phyloP scores from a whole-genome alignment of 2,329 filamentous ascomycete species.

The Colletotrichum trifolii region DNA sequence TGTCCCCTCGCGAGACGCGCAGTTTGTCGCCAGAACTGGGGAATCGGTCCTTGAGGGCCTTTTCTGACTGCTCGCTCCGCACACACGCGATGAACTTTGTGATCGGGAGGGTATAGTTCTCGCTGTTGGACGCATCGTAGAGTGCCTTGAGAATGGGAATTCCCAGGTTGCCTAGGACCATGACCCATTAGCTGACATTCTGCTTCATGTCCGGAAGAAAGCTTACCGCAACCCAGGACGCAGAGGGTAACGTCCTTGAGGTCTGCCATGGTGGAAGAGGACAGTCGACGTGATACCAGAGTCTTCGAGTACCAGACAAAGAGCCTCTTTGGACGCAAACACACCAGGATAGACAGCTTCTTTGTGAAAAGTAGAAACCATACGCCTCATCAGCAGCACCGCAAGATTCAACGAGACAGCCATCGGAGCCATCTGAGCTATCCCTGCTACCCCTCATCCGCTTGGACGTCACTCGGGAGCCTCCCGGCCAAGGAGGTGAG shows the following conservation, averaged over 20 bases:
- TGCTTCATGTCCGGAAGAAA: neutral
- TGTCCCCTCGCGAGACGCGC: constrained; percentile 45
- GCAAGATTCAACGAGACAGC: neutral
- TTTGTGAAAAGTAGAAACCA: too few relatives aligned
- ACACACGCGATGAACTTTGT: constrained; percentile 44
- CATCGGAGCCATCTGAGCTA: neutral
- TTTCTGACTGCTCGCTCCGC: constrained; percentile 42
- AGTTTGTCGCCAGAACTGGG: constrained; percentile 32
- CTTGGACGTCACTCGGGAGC: neutral
- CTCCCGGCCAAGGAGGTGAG: constrained; percentile 2
- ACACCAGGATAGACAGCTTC: too few relatives aligned
- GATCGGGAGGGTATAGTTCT: constrained; percentile 39
- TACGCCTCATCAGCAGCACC: too few relatives aligned
- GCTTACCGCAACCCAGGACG: constrained; percentile 37
- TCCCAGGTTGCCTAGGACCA: constrained; percentile 46
- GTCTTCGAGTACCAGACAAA: rapidly evolving
- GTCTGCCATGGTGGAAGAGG: neutral
- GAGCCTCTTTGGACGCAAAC: too few relatives aligned
- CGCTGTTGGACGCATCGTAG: constrained; percentile 22
- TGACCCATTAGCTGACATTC: neutral
- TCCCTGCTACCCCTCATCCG: constrained; percentile 23
- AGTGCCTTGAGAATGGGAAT: constrained; percentile 43
- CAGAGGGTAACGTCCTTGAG: constrained; percentile 25
- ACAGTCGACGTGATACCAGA: neutral
- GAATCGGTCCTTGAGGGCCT: constrained; percentile 40